phyloP scores from a whole-genome alignment of 179 eudicot genomes.

The Spergularia azorica region DNA sequence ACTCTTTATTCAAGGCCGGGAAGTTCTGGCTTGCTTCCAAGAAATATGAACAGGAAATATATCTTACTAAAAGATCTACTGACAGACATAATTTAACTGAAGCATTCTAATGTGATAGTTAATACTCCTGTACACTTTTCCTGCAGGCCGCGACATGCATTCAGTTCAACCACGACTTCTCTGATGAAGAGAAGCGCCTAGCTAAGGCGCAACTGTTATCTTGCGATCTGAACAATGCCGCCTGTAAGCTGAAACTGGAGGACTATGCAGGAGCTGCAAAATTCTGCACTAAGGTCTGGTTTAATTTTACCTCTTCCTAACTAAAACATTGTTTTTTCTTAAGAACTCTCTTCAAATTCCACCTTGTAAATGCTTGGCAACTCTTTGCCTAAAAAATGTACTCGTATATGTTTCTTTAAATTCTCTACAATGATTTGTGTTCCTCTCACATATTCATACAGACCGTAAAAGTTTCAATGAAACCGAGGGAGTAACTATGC shows the following conservation, averaged over 20 bases:
- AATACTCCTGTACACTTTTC: neutral
- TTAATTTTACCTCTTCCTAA: too few relatives aligned
- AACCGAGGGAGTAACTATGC: neutral
- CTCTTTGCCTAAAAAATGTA: too few relatives aligned
- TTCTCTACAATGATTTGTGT: too few relatives aligned
- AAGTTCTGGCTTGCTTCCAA: constrained; percentile 51
- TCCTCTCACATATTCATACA: too few relatives aligned
- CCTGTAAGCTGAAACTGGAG: constrained; percentile 52
- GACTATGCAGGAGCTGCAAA: constrained; percentile 44
- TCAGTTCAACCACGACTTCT: constrained; percentile 48
- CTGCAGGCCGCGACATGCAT: constrained; percentile 48
- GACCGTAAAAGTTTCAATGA: too few relatives aligned
- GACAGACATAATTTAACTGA: neutral
- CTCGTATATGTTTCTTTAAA: too few relatives aligned
- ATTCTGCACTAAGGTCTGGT: constrained; percentile 50
- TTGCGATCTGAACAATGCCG: constrained; percentile 54
- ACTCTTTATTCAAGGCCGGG: constrained; percentile 41
- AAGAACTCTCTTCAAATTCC: too few relatives aligned
- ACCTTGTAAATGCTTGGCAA: too few relatives aligned
- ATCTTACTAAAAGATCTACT: neutral
- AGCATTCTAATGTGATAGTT: neutral
- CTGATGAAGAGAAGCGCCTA: constrained; percentile 38
- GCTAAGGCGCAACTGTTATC: constrained; percentile 37
- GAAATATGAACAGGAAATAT: constrained; percentile 48
- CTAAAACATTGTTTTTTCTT: too few relatives aligned